These are phyloP conservation scores for Syzygium aromaticum DNA, from an alignment of 345 rosid genomes.

Conservation along the genomic window DNA sequence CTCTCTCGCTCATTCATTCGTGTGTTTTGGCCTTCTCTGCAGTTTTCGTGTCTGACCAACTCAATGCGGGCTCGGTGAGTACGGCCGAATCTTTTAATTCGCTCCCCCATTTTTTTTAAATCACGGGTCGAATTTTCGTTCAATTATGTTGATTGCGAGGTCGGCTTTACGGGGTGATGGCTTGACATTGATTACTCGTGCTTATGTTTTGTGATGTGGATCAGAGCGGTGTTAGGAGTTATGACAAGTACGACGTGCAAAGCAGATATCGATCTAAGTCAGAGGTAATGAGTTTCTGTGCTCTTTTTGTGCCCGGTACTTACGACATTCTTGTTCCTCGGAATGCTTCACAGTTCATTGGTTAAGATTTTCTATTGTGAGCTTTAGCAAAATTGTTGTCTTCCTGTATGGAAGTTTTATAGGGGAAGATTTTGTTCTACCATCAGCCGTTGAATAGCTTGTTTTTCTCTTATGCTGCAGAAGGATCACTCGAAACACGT, in stretches of 20 bases:
- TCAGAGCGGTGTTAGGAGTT: constrained; percentile 18
- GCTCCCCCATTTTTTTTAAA: neutral
- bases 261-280: constrained; percentile 3
- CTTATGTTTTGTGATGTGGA: constrained; percentile 1
- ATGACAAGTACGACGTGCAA: constrained; percentile 3
- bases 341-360: neutral
- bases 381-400: neutral
- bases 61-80: constrained; percentile 42
- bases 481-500: constrained; percentile 34
- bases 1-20: neutral
- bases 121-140: neutral
- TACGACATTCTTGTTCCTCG: neutral
- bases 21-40: constrained; percentile 8
- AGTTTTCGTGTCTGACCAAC: constrained; percentile 50
- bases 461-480: constrained; percentile 21
- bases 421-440: neutral
- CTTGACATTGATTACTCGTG: neutral
- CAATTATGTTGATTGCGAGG: neutral
- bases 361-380: neutral
- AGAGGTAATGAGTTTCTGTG: constrained; percentile 3
- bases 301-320: neutral
- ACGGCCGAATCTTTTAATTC: constrained; percentile 1
- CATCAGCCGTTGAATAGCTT: neutral
- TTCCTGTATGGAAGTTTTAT: neutral
- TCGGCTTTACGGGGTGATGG: neutral